Base-by-base conservation (phyloP, 352 stramenopile genomes). In the Phytophthora sp. region DNA sequence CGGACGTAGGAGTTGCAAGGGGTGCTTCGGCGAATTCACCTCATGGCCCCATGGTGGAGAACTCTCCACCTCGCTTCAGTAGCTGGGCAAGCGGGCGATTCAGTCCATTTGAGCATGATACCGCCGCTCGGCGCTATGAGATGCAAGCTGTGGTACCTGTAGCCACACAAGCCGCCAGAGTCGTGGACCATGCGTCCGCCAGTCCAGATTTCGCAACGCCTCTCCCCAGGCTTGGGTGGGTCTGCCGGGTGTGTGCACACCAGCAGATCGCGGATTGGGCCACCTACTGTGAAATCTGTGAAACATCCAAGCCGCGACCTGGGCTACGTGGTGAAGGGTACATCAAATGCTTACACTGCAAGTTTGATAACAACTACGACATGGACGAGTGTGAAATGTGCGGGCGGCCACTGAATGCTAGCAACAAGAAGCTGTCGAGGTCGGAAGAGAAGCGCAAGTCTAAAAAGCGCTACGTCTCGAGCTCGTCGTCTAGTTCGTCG, bases 321-420 rank as follows among this genome's bases (percentile, higher is more conserved):
- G 79, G 79, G 4, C 67, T 77, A 8, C 73, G 76, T 23, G 82
- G 80, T 0, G 75, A 72, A 63, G 74, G 69, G 0, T 91, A 82
- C 51, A 67, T 89, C 39, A 86, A 84, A 45, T 91, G 83, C 46
- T 68, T 62, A 20, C 71, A 86, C 33, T 91, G 83, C 54, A 84
- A 89, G 31, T 91, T 91, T 35, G 80, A 90, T 66, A 91, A 91
- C 70, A 91, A 89, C 49, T 89, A 81, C 51, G 83, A 90, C 24
- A 71, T 84, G 63, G 79, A 88, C 6, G 68, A 88, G 9, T 91
- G 82, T 24, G 82, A 89, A 46, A 88, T 91, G 70, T 91, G 82
- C 29, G 79, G 81, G 4, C 75, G 76, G 15, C 57, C 67, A 3
- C 58, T 91, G 16, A 74, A 65, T 50, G 29, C 53, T 0, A 71